phyloP scores from a whole-genome alignment of 345 rosid species.

The Aquilaria sinensis region DNA sequence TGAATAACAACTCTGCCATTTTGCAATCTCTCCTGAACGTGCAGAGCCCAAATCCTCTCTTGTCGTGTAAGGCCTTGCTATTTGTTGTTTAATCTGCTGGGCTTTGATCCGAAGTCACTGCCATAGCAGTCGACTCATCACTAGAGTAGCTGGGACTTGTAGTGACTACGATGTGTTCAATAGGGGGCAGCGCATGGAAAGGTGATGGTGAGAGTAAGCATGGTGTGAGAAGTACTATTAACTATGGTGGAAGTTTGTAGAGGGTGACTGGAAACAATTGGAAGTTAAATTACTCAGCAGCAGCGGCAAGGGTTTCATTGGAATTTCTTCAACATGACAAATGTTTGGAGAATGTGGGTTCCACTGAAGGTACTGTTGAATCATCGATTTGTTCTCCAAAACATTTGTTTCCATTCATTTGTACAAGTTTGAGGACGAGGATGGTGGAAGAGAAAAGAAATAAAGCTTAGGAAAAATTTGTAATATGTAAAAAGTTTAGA shows the following conservation, averaged over 20 bases:
- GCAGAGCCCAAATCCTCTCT: conserved; percentile 20
- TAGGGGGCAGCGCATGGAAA: conserved; percentile 6
- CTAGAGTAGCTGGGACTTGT: conserved; percentile 31
- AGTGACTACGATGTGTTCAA: conserved; percentile 7
- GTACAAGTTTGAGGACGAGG: too few species aligned
- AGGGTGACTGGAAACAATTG: conserved; percentile 20
- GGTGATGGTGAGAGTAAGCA: conserved; percentile 15
- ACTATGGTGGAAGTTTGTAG: conserved; percentile 13
- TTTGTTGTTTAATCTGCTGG: conserved; percentile 15
- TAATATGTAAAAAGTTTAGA: too few species aligned
- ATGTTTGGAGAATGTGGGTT: conserved; percentile 37
- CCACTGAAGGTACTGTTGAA: conserved; percentile 49
- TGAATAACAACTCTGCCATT: conserved; percentile 6
- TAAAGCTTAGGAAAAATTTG: too few species aligned
- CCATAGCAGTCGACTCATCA: conserved; percentile 17
- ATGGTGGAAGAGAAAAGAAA: too few species aligned
- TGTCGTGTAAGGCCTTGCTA: conserved; percentile 30
- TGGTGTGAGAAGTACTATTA: conserved; percentile 21
- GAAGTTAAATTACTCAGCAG: conserved; percentile 35
- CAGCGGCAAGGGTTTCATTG: conserved; percentile 20
- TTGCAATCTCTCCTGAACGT: conserved; percentile 19
- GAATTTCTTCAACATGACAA: conserved; percentile 41
- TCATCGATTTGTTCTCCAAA: conserved; percentile 62
- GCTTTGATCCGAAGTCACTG: conserved; percentile 22
- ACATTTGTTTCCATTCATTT: too few species aligned